These are phyloP conservation scores for Fomitiporia mediterranea DNA, from an alignment of 1,284 basidiomycete species.

Conservation along the genomic window DNA sequence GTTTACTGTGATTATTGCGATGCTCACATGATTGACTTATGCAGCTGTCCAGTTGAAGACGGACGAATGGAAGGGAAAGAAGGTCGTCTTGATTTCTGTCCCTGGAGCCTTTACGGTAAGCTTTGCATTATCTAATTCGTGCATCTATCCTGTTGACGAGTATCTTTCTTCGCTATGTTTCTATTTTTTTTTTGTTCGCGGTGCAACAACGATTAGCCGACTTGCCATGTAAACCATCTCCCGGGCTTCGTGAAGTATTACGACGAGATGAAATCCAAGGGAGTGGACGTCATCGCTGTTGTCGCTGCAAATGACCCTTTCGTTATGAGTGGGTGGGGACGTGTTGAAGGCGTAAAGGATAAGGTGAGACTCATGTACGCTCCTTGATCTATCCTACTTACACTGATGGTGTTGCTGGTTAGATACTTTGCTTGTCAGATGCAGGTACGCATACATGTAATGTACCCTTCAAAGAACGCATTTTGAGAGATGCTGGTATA, in stretches of 20 bases:
- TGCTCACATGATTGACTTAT: background rate
- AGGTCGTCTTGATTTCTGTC: slow-evolving; percentile 74
- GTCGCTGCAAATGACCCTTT: slow-evolving; percentile 74
- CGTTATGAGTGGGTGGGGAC: slow-evolving; percentile 75
- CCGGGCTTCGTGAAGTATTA: slow-evolving; percentile 64
- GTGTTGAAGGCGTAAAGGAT: slow-evolving; percentile 64
- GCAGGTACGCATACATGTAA: slow-evolving; percentile 33
- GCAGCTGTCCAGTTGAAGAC: slow-evolving; percentile 50
- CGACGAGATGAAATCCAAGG: slow-evolving; percentile 68
- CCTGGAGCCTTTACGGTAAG: slow-evolving; percentile 77
- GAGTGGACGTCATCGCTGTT: slow-evolving; percentile 67
- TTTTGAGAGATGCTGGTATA: slow-evolving; percentile 20
- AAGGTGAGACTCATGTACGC: slow-evolving; percentile 40
- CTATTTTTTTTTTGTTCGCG: no score
- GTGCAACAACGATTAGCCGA: slow-evolving; percentile 43
- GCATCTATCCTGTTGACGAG: background rate
- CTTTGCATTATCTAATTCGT: background rate
- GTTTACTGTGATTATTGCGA: background rate
- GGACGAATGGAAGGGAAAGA: slow-evolving; percentile 78
- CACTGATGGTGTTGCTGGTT: slow-evolving; percentile 3
- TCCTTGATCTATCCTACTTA: background rate
- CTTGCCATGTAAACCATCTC: slow-evolving; percentile 69
- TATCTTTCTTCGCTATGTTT: no score
- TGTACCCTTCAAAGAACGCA: background rate
- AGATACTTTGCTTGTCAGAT: slow-evolving; percentile 70